A percentile compares a stretch with the other conserved stretches of the same genome.
Conservation (phyloP, 2,329 filamentous ascomycete genomes). For the Trichophyton benhamiae region DNA sequence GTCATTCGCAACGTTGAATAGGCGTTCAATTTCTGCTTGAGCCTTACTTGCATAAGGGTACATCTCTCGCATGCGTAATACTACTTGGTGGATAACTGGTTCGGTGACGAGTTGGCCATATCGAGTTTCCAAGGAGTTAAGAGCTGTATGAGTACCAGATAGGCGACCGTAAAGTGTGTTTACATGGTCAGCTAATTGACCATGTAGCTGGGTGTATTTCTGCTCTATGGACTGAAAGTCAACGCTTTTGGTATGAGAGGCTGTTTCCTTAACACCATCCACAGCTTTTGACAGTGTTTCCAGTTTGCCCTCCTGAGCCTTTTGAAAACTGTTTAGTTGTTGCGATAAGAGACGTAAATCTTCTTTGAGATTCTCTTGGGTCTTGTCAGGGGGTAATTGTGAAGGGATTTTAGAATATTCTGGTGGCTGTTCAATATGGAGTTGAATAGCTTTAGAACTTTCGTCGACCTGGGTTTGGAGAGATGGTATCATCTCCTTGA, state of each 20-base stretch:
- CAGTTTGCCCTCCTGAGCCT: not conserved
- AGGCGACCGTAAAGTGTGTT: not conserved
- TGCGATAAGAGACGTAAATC: not conserved
- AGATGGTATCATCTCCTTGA: not conserved
- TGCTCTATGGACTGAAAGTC: not conserved
- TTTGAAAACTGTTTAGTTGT: not conserved
- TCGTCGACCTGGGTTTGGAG: not conserved
- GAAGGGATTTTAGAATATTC: not conserved
- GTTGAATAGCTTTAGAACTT: not conserved
- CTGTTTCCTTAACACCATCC: not conserved
- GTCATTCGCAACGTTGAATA: not conserved
- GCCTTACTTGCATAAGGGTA: slow-evolving; percentile 23
- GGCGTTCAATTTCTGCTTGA: slow-evolving; percentile 13
- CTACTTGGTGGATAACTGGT: slow-evolving; percentile 25
- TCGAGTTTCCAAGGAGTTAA: slow-evolving; percentile 35
- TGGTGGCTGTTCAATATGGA: not conserved
- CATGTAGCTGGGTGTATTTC: not conserved
- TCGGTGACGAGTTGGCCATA: slow-evolving; percentile 39
- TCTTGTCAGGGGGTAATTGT: not conserved
- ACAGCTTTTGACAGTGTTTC: not conserved
- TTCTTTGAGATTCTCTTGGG: not conserved
- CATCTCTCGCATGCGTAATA: slow-evolving; percentile 24
- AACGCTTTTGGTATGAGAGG: not conserved
- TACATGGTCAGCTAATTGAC: not conserved
- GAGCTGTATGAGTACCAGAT: slow-evolving; percentile 5